Evolutionary conservation across 352 stramenopile species (phyloP), one percentile per base, ranked within the genome.

Genomic region (Phytophthora constricta): DNA sequence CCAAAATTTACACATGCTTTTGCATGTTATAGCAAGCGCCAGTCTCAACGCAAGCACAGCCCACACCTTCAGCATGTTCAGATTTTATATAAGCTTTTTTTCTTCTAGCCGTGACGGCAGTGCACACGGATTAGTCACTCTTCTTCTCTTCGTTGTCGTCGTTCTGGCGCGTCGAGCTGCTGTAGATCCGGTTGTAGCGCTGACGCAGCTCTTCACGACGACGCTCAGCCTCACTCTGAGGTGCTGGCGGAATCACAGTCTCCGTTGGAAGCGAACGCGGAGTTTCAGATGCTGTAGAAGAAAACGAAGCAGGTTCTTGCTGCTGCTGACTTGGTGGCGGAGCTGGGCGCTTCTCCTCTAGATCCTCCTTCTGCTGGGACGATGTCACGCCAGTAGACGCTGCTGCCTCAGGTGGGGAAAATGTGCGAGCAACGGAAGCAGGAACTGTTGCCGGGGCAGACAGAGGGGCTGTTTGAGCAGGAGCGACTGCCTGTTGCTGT

Each of bases 171-270:
- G 69, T 68, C 3, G 73, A 65, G 19, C 19, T 72, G 25, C 33
- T 71, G 58, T 86, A 89, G 47, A 89, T 89, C 48, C 78, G 80
- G 55, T 48, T 72, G 72, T 89, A 89, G 1, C 80, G 77, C 47
- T 76, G 72, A 28, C 80, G 80, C 42, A 89, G 67, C 63, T 89
- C 80, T 26, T 87, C 74, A 17, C 80, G 70, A 33, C 80, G 75
- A 19, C 79, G 78, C 20, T 87, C 80, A 7, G 80, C 68, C 49
- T 87, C 80, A 2, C 68, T 87, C 43, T 75, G 56, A 14, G 72
- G 62, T 9, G 74, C 74, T 4, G 68, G 62, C 45, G 74, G 78
- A 53, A 84, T 79, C 22, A 31, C 64, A n/a, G 61, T 76, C 49
- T 85, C 74, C 5, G 78, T 42, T 47, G 76, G 61, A 68, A 60